Conservation (phyloP, 345 rosid genomes). For the Rhodamnia rubescens region DNA sequence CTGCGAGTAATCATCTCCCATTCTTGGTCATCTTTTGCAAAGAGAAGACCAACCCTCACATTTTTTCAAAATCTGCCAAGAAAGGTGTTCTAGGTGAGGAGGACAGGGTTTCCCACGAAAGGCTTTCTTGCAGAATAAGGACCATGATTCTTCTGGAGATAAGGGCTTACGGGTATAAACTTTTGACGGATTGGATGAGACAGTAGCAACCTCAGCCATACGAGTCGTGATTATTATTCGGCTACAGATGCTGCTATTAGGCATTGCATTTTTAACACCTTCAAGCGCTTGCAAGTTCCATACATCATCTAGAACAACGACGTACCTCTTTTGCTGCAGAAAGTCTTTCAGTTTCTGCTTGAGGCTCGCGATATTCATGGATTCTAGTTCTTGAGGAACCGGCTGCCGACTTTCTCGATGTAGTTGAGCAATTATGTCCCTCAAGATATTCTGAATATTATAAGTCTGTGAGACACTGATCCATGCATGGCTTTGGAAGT, state of each 20-base stretch:
- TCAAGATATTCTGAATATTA: not conserved
- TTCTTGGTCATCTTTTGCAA: not conserved
- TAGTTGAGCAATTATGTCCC: not conserved
- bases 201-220: not conserved
- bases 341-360: not conserved
- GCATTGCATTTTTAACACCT: not conserved
- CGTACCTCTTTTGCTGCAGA: not conserved
- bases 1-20: not conserved
- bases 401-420: fast-evolving
- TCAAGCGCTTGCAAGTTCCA: not conserved
- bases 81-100: not conserved
- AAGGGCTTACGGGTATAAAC: not conserved
- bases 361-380: fast-evolving
- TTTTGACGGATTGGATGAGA: not conserved
- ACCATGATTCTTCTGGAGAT: not conserved
- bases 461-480: not conserved
- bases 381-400: not conserved
- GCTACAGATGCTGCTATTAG: not conserved
- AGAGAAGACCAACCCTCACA: not conserved
- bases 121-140: not conserved
- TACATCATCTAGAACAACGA: not conserved
- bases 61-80: not conserved
- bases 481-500: not conserved
- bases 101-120: not conserved
- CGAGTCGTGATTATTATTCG: not conserved